A percentile compares a stretch with the other conserved stretches of the same genome.
These are phyloP conservation scores for Terana coerulea DNA, from an alignment of 768 basidiomycete genomes.

Conservation along the genomic window DNA sequence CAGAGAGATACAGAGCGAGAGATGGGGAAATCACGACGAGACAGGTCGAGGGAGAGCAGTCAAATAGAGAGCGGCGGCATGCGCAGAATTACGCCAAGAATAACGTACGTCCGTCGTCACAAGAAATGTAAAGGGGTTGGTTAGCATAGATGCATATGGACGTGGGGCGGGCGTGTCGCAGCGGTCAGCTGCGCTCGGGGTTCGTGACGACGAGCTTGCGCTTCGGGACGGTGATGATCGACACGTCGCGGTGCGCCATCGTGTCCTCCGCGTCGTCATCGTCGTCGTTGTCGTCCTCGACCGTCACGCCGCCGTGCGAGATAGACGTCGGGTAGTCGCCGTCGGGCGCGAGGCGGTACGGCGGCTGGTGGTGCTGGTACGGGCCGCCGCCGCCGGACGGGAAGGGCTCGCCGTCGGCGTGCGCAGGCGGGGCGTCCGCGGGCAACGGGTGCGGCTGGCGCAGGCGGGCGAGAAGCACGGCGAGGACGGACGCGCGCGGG, in stretches of 20 bases:
- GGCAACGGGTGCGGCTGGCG: slow-evolving; percentile 36
- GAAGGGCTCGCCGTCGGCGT: slow-evolving; percentile 40
- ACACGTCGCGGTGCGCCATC: slow-evolving; percentile 77
- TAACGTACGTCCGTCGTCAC: slow-evolving; percentile 1
- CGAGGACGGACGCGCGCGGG: slow-evolving; percentile 55
- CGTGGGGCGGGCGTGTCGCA: slow-evolving; percentile 23
- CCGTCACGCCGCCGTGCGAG: slow-evolving; percentile 41
- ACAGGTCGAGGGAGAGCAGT: no score
- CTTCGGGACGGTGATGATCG: slow-evolving; percentile 72
- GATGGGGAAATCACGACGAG: no score
- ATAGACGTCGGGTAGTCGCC: slow-evolving; percentile 33
- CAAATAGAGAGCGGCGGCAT: no score
- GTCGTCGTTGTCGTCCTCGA: slow-evolving; percentile 66
- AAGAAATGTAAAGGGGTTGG: neutral
- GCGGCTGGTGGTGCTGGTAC: slow-evolving; percentile 72
- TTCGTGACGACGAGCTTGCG: slow-evolving; percentile 74
- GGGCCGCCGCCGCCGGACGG: slow-evolving; percentile 47
- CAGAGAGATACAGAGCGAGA: slow-evolving; percentile 8
- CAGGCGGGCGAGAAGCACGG: slow-evolving; percentile 43
- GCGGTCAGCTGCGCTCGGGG: slow-evolving; percentile 34
- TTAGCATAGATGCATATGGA: neutral
- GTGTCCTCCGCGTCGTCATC: slow-evolving; percentile 79
- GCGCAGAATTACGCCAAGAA: neutral
- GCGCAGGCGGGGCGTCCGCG: slow-evolving; percentile 32
- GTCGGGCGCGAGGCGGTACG: slow-evolving; percentile 47